A percentile compares a stretch with the other conserved stretches of the same genome.
Evolutionary conservation across 306 rosid genomes (phyloP).

Genomic region (Acacia confusa): DNA sequence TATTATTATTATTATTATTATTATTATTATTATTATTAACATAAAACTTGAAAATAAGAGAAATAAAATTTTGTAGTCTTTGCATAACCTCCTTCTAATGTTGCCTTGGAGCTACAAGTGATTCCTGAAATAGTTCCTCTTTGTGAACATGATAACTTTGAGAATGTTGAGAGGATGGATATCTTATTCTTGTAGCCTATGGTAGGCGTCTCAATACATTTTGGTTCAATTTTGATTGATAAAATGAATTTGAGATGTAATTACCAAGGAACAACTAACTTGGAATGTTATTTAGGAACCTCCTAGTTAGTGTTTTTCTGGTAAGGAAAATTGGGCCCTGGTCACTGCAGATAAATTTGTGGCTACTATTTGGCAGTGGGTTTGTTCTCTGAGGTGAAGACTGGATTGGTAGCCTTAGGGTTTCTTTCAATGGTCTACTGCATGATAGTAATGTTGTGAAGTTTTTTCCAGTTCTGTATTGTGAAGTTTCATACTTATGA

Average conservation of each 20-base stretch:
- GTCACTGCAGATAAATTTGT: slow-evolving; percentile 21
- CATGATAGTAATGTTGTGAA: slow-evolving; percentile 3
- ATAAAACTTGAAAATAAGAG: not conserved
- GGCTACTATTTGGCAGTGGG: slow-evolving; percentile 10
- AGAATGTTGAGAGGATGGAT: not conserved
- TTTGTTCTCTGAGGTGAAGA: slow-evolving; percentile 25
- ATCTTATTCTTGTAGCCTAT: too few species aligned
- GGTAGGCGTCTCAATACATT: not conserved
- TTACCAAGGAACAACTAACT: not conserved
- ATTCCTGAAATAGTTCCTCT: not conserved
- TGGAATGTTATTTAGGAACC: not conserved
- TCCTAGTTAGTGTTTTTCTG: too few species aligned
- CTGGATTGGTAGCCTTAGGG: slow-evolving; percentile 25
- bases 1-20: too few species aligned
- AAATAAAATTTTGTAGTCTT: too few species aligned
- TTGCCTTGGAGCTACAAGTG: not conserved
- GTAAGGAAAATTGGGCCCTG: slow-evolving; percentile 20
- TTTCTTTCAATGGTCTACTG: slow-evolving; percentile 30
- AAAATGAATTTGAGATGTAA: not conserved
- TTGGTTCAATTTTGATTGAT: not conserved
- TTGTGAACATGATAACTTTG: not conserved
- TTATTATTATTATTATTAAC: too few species aligned
- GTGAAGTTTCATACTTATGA: slow-evolving; percentile 5
- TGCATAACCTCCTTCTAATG: not conserved
- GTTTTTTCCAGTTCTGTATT: slow-evolving; percentile 9